Base-by-base conservation (phyloP, 768 basidiomycete species). In the Leccinum variicolor region DNA sequence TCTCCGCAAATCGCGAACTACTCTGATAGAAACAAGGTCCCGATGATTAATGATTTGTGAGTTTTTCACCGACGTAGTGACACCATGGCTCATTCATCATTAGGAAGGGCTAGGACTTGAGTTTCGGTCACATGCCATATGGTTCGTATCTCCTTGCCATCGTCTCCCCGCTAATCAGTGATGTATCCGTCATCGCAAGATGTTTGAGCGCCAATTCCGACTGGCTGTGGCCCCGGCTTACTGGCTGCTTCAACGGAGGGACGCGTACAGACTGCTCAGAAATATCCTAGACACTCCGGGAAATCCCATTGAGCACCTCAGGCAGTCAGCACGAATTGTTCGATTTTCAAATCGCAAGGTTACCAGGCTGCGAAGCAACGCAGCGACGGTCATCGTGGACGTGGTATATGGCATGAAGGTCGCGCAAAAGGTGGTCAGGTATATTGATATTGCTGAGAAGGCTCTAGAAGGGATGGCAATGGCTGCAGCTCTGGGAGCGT, bases 41-140 rank as follows among this genome's bases (percentile, higher is more conserved):
- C 74, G 0, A 83, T 84, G 81, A 77, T 80, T 54, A 76, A 80
- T 55, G 78, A 80, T 28, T 59, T 84, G 80, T 81, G 55, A 53
- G 75, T 68, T 51, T 28, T 41, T 48, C 46, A 8, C 43, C 19
- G 39, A 36, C 29, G 4, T 9, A 11, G 25, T 45, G 17, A 6
- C 6, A 14, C 13, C 13, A 15, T 13, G 15, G 23, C 3, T 58
- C 54, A 50, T 52, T 65, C 73, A 57, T 43, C 25, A 65, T 17
- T 73, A 78, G 81, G 68, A 66, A 74, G 74, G 74, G 74, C 4
- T 74, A 70, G 67, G 75, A 81, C 25, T 84, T 81, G 75, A 79
- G 78, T 47, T 81, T 84, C 47, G 81, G 77, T 0, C 81, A 83
- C 55, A 83, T 83, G 83, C 77, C 73, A 11, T 83, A 80, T 47